These are phyloP conservation scores for Botrytis cinerea DNA, from an alignment of 2,329 filamentous ascomycete genomes.

Conservation along the genomic window DNA sequence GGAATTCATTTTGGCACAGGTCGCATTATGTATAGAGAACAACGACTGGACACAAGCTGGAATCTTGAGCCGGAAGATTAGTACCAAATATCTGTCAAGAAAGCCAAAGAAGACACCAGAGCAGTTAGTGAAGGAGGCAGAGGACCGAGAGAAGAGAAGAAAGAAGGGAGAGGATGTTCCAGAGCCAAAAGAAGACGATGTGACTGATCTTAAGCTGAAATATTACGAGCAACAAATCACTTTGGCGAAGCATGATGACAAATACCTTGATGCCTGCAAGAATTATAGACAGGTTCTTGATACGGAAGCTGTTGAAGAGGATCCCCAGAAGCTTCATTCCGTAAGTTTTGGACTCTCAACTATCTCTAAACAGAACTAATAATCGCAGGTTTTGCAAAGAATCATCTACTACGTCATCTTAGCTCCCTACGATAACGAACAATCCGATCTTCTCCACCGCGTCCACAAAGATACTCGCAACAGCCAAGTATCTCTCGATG, in stretches of 20 bases:
- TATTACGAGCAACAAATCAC: slow-evolving; percentile 98
- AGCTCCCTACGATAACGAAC: slow-evolving; percentile 96
- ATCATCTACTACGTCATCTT: slow-evolving; percentile 98
- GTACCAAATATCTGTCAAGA: slow-evolving; percentile 85
- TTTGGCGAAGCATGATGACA: slow-evolving; percentile 93
- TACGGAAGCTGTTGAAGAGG: slow-evolving; percentile 91
- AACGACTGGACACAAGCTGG: slow-evolving; percentile 95
- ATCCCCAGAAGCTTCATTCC: slow-evolving; percentile 79
- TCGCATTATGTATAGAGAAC: slow-evolving; percentile 90
- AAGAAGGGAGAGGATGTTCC: slow-evolving; percentile 77
- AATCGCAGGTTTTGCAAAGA: slow-evolving; percentile 76
- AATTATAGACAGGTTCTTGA: slow-evolving; percentile 96
- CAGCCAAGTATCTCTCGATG: slow-evolving; percentile 73
- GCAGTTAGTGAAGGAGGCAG: slow-evolving; percentile 86
- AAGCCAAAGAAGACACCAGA: slow-evolving; percentile 89
- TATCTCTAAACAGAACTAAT: slow-evolving; percentile 27
- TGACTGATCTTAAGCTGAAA: slow-evolving; percentile 90
- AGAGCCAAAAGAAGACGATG: slow-evolving; percentile 79
- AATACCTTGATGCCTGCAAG: slow-evolving; percentile 97
- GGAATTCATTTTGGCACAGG: slow-evolving; percentile 96
- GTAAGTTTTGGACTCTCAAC: slow-evolving; percentile 53
- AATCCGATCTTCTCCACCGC: slow-evolving; percentile 94
- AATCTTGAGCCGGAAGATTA: slow-evolving; percentile 95
- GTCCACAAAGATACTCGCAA: slow-evolving; percentile 85
- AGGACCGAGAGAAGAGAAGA: slow-evolving; percentile 84